Percentiles rank a stretch among this genome's conserved stretches.
Conservation (phyloP, 177 flowering plant genomes). For the Vitis hybrid region DNA sequence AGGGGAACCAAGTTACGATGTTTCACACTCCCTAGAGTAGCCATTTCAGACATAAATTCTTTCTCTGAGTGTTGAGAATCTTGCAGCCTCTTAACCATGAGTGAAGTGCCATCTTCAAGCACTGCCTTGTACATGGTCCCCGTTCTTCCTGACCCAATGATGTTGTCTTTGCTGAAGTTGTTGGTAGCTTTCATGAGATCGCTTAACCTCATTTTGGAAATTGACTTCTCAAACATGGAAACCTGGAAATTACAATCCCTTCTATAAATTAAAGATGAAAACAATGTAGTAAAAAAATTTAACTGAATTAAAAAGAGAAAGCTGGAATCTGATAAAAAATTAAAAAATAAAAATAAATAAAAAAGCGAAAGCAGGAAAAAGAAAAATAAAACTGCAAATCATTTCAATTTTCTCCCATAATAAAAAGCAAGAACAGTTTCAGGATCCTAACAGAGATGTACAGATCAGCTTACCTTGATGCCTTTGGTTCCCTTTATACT, state of each 20-base stretch:
- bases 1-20: constrained; percentile 79
- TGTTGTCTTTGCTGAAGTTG: constrained; percentile 60
- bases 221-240: constrained; percentile 74
- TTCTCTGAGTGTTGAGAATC: constrained; percentile 75
- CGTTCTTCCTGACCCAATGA: constrained; percentile 79
- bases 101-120: constrained; percentile 58
- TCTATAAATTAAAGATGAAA: not conserved
- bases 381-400: not conserved
- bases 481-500: constrained; percentile 61
- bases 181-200: constrained; percentile 86
- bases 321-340: not conserved
- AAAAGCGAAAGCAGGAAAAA: not conserved
- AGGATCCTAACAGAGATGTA: not conserved
- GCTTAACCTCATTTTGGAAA: constrained; percentile 62
- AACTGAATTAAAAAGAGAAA: not conserved
- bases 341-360: not conserved
- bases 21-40: constrained; percentile 67
- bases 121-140: constrained; percentile 75
- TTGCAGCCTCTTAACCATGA: constrained; percentile 80
- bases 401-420: not conserved
- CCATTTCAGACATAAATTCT: constrained; percentile 76
- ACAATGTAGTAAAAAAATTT: not conserved
- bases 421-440: not conserved
- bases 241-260: constrained; percentile 42
- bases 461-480: constrained; percentile 52